A percentile compares a stretch with the other conserved stretches of the same genome.
Conservation (phyloP, 1,139 yeast species). For the Protomyces arabidopsidicola region DNA sequence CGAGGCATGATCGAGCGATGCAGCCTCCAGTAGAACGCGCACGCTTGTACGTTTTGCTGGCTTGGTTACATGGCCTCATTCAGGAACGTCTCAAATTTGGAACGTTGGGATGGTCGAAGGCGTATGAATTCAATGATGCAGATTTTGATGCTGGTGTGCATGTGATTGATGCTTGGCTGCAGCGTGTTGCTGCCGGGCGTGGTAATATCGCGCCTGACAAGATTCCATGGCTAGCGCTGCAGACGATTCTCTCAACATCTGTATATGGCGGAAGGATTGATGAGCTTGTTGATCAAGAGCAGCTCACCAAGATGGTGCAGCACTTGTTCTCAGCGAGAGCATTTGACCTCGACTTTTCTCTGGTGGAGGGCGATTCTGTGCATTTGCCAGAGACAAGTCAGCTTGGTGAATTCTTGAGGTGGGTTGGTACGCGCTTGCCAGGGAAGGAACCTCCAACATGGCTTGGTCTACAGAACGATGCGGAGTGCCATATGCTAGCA, state of each 20-base stretch:
- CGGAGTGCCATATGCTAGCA: constrained; percentile 40
- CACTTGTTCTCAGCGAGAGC: constrained; percentile 41
- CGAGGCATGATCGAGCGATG: constrained; percentile 27
- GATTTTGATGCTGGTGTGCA: constrained; percentile 50
- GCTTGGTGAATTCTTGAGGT: constrained; percentile 43
- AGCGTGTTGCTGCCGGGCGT: constrained; percentile 36
- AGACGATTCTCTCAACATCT: constrained; percentile 50
- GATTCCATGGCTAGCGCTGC: constrained; percentile 58
- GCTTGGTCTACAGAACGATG: constrained; percentile 54
- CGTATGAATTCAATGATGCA: constrained; percentile 68
- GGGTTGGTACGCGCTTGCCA: constrained; percentile 54
- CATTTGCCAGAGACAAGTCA: constrained; percentile 50
- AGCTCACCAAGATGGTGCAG: constrained; percentile 38
- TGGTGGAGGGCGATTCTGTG: constrained; percentile 40
- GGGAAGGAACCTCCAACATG: constrained; percentile 58
- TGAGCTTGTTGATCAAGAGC: constrained; percentile 44
- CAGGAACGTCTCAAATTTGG: constrained; percentile 56
- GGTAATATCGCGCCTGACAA: constrained; percentile 47
- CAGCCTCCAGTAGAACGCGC: constrained; percentile 46
- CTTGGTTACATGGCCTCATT: constrained; percentile 67
- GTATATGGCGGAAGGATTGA: constrained; percentile 75
- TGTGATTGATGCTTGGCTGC: constrained; percentile 47
- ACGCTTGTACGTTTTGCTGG: constrained; percentile 52
- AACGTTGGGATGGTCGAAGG: constrained; percentile 59
- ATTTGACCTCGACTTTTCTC: constrained; percentile 42